Conservation (phyloP, 177 flowering plant species). For the Vitis hybrid region DNA sequence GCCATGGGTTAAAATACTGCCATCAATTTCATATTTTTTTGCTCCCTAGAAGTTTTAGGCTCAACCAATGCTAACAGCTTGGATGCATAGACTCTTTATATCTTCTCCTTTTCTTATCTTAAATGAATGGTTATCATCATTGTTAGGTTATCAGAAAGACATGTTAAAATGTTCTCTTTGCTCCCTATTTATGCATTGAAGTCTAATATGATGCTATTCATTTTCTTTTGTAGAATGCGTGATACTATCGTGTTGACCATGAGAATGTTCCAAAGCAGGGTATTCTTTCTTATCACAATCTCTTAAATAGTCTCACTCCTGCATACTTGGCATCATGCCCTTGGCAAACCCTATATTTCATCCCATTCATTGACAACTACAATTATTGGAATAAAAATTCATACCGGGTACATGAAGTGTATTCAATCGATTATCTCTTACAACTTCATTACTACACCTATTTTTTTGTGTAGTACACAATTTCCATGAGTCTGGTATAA, state of each 20-base stretch:
- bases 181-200: not conserved
- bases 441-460: not conserved
- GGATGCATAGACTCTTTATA: not conserved
- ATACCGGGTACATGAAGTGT: not conserved
- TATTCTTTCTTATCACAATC: slow-evolving; percentile 21
- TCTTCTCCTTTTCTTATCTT: not conserved
- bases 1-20: not conserved
- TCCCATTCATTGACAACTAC: not conserved
- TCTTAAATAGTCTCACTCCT: not conserved
- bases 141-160: not conserved
- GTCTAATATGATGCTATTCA: slow-evolving; percentile 15
- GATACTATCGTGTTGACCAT: slow-evolving; percentile 79
- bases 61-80: not conserved
- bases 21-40: not conserved
- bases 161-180: not conserved
- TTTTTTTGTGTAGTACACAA: not conserved
- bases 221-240: slow-evolving; percentile 57
- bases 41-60: not conserved
- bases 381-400: not conserved
- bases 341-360: not conserved
- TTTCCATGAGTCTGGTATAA: not conserved
- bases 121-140: not conserved
- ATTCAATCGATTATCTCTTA: not conserved
- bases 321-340: not conserved
- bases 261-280: slow-evolving; percentile 89